Base-by-base conservation (phyloP, 768 basidiomycete genomes). In the Lactifluus subvellereus region DNA sequence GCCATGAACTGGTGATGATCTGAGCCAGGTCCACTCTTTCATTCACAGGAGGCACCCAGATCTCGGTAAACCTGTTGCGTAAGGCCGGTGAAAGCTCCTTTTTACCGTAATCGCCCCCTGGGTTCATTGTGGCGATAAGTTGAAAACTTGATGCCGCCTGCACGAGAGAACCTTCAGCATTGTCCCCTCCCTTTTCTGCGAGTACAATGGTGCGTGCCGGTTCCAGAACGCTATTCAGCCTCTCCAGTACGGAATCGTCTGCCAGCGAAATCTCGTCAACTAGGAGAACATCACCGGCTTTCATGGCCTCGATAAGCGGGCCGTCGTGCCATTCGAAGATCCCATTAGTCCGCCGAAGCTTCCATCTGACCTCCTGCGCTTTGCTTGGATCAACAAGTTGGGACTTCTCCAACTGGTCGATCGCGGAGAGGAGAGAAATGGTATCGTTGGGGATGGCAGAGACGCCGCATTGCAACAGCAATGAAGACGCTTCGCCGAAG, bases 321-420 rank as follows among this genome's bases (percentile, higher is more conserved):
- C 97, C 97, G 69, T 98, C 93, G 64, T 89, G 84, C 97, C 97
- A 99, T 71, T 97, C 91, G 70, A 99, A 98, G 47, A 98, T 84
- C 0, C 90, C 84, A n/a, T 82, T 80, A 0, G 86, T 76, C 32
- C 77, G 77, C 54, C 78, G 72, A 2, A 88, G 70, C 22, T 77
- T 78, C 13, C 72, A 74, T 37, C 78, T 81, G 11, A 82, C 72
- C 4, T 76, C 75, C 47, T 74, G 72, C 9, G 88, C 67, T 30
- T 51, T 59, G 38, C 52, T 47, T 56, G 57, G 9, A 22, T 57
- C 37, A 38, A 64, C 59, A 22, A 70, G 61, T 33, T 63, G 38
- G 2, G 56, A 54, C 13, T 54, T 54, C 20, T 72, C 65, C 20
- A 68, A 54, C 50, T 64, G 42, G 68, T 75, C 61, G 57, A 74